These are phyloP conservation scores for Elsinoe batatas DNA, from an alignment of 2,329 filamentous ascomycete genomes.

Conservation along the genomic window DNA sequence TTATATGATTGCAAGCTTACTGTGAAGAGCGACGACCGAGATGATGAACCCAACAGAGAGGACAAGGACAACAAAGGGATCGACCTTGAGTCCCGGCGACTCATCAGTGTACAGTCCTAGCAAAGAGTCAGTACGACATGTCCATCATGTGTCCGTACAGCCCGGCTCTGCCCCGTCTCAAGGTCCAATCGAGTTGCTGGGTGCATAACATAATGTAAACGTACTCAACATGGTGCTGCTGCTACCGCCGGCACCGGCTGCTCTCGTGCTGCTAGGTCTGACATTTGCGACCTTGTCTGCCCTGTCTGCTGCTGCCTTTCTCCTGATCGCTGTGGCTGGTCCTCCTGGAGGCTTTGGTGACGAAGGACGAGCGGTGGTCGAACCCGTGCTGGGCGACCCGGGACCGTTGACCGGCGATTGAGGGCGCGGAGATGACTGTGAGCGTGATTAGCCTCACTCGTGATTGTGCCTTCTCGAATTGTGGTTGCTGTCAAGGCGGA, in stretches of 20 bases:
- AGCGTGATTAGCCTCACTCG: not conserved
- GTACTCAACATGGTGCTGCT: slow-evolving; percentile 97
- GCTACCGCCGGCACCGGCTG: slow-evolving; percentile 88
- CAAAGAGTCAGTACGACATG: not conserved
- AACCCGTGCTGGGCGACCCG: slow-evolving; percentile 48
- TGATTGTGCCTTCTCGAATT: no score
- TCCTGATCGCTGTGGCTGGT: slow-evolving; percentile 87
- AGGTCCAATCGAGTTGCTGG: not conserved
- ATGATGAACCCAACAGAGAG: slow-evolving; percentile 98
- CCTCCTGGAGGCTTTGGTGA: slow-evolving; percentile 87
- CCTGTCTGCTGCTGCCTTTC: slow-evolving; percentile 90
- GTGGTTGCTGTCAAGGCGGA: no score
- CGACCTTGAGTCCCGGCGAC: slow-evolving; percentile 92
- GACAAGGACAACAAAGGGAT: slow-evolving; percentile 93
- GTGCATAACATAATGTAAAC: slow-evolving; percentile 29
- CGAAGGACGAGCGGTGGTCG: slow-evolving; percentile 64
- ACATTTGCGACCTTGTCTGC: slow-evolving; percentile 96
- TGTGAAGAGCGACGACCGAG: slow-evolving; percentile 92
- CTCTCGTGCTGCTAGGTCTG: slow-evolving; percentile 80
- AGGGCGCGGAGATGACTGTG: slow-evolving; percentile 28
- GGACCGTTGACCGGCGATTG: slow-evolving; percentile 37
- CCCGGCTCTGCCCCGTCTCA: no score
- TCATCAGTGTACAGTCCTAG: slow-evolving; percentile 93
- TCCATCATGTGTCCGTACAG: no score
- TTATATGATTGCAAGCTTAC: slow-evolving; percentile 55